phyloP scores from a whole-genome alignment of 495 filamentous ascomycete genomes.

The Talaromyces proteolyticus region DNA sequence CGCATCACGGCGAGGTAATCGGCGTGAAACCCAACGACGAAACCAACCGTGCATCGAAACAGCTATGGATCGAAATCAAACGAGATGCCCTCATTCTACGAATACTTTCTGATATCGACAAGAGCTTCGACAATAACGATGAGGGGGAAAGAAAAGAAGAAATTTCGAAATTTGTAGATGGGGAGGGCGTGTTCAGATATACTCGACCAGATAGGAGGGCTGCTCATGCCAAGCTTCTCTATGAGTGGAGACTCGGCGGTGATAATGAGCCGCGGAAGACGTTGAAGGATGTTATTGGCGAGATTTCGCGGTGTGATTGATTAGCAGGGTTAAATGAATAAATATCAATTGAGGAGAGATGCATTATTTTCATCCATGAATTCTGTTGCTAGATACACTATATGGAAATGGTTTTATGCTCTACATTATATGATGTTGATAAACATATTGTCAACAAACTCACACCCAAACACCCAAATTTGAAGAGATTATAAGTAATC shows the following conservation, averaged over 20 bases:
- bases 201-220: not conserved
- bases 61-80: constrained; percentile 30
- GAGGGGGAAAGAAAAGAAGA: not conserved
- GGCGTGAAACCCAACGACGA: constrained; percentile 12
- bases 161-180: not conserved
- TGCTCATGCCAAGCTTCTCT: not conserved
- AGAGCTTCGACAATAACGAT: not conserved
- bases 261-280: not conserved
- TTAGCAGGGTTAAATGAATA: not conserved
- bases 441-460: too few relatives aligned
- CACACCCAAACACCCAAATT: too few relatives aligned
- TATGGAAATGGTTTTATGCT: too few relatives aligned
- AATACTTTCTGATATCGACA: not conserved
- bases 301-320: not conserved
- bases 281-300: constrained; percentile 1
- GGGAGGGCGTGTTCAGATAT: not conserved
- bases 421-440: too few relatives aligned
- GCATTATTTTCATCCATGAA: too few relatives aligned
- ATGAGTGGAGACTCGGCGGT: not conserved
- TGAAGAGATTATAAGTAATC: too few relatives aligned
- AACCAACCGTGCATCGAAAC: constrained; percentile 23
- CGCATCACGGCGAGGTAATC: constrained; percentile 37
- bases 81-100: constrained; percentile 25
- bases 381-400: too few relatives aligned
- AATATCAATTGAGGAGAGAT: not conserved